Evolutionary conservation across 1,139 yeast genomes (phyloP).

Genomic region (Kluyveromyces marxianus): DNA sequence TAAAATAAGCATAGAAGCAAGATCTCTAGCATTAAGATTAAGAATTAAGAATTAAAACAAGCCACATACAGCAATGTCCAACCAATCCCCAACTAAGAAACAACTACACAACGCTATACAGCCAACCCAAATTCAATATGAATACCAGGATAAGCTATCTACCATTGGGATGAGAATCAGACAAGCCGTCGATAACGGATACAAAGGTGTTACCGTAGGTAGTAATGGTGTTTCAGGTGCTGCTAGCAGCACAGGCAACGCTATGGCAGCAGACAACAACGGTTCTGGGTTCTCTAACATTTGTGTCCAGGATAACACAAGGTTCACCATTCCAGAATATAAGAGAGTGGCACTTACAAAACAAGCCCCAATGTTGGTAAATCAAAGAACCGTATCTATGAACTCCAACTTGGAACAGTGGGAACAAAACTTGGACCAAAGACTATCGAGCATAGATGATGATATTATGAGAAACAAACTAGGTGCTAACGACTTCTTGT

Average conservation of each 20-base stretch:
- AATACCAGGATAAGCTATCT: slow-evolving; percentile 35
- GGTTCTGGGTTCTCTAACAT: slow-evolving; percentile 9
- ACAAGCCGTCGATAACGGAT: slow-evolving; percentile 59
- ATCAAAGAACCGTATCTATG: slow-evolving; percentile 24
- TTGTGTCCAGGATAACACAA: slow-evolving; percentile 22
- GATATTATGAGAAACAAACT: slow-evolving; percentile 22
- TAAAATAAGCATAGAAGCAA: no score
- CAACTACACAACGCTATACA: slow-evolving; percentile 17
- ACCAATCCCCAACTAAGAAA: slow-evolving; percentile 14
- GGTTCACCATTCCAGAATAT: slow-evolving; percentile 20
- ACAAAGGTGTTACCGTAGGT: slow-evolving; percentile 23
- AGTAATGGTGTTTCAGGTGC: slow-evolving; percentile 5
- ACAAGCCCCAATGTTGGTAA: slow-evolving; percentile 25
- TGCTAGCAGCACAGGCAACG: background rate
- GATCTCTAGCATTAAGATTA: no score
- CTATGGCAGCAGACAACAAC: background rate
- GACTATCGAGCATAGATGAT: slow-evolving; percentile 35
- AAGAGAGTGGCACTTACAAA: slow-evolving; percentile 42
- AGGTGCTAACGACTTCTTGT: slow-evolving; percentile 18
- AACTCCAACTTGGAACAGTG: slow-evolving; percentile 39
- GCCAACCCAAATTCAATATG: slow-evolving; percentile 15
- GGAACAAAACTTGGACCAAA: slow-evolving; percentile 38
- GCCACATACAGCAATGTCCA: background rate
- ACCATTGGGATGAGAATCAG: slow-evolving; percentile 66
- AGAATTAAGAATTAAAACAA: no score